phyloP scores from a whole-genome alignment of 73 alveolate genomes.

The Breviolum minutum region DNA sequence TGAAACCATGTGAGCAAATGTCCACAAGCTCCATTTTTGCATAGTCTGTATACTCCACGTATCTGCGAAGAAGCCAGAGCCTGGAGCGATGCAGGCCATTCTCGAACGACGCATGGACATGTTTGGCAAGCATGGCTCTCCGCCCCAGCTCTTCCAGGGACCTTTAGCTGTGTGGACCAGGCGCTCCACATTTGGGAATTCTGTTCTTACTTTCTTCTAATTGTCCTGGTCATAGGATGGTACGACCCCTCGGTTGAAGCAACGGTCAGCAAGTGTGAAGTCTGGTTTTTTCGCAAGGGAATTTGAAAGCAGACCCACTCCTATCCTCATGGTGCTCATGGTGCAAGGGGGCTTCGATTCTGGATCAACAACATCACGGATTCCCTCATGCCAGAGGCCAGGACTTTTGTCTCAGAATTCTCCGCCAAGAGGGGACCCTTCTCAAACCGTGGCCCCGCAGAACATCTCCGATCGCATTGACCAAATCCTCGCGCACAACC shows the following conservation, averaged over 20 bases:
- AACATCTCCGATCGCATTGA: conserved; percentile 69
- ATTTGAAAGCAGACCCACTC: not conserved
- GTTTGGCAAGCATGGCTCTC: conserved; percentile 91
- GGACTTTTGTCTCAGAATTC: not conserved
- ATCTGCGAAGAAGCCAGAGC: too few species aligned
- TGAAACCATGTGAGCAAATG: not conserved
- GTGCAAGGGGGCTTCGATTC: conserved; percentile 83
- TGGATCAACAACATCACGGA: conserved; percentile 66
- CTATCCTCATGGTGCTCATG: not conserved
- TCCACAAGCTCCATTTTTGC: too few species aligned
- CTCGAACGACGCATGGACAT: conserved; percentile 81
- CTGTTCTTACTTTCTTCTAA: too few species aligned
- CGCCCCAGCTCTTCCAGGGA: conserved; percentile 76
- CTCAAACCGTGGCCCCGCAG: not conserved
- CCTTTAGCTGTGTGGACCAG: conserved; percentile 57
- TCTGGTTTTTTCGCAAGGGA: not conserved
- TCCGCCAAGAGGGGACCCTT: not conserved
- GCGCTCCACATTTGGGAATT: not conserved
- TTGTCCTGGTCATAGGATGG: too few species aligned
- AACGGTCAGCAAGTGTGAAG: too few species aligned
- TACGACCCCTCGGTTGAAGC: too few species aligned
- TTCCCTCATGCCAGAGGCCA: conserved; percentile 61
- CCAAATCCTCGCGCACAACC: conserved; percentile 69
- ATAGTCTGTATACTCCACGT: too few species aligned
- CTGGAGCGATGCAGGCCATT: conserved; percentile 26